Evolutionary conservation across 2,329 filamentous ascomycete species (phyloP).

Genomic region (Trichoderma cornu-damae): DNA sequence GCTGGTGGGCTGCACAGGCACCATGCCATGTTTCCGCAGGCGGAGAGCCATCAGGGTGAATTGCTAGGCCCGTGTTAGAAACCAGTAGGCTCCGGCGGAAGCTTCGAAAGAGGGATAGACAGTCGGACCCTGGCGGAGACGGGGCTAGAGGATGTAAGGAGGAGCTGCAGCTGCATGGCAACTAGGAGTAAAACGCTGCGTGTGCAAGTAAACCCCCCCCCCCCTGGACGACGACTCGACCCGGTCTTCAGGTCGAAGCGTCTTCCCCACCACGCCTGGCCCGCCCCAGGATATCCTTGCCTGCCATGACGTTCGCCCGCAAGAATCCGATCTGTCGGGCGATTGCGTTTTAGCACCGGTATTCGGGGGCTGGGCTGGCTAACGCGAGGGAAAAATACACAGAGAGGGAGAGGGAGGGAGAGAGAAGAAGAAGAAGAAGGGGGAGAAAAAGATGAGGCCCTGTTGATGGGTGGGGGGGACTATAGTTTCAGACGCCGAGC

Average conservation of each 20-base stretch:
- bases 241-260: constrained; percentile 17
- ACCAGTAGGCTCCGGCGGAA: constrained; percentile 8
- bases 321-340: constrained; percentile 19
- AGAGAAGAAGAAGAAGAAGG: background rate
- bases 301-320: constrained; percentile 18
- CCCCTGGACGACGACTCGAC: constrained; percentile 13
- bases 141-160: background rate
- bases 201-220: too few species aligned
- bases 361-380: background rate
- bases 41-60: background rate
- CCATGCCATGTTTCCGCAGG: background rate
- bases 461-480: constrained; percentile 10
- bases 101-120: constrained; percentile 13
- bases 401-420: background rate
- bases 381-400: background rate
- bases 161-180: constrained; percentile 7
- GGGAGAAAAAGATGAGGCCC: constrained; percentile 1
- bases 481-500: constrained; percentile 13
- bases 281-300: constrained; percentile 14
- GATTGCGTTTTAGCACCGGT: constrained; percentile 17
- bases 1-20: constrained; percentile 10
- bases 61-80: constrained; percentile 8
- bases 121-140: background rate
- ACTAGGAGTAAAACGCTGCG: constrained; percentile 17
- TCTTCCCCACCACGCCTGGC: constrained; percentile 11